phyloP scores from a whole-genome alignment of 2,329 filamentous ascomycete genomes.

The Colletotrichum sp. region DNA sequence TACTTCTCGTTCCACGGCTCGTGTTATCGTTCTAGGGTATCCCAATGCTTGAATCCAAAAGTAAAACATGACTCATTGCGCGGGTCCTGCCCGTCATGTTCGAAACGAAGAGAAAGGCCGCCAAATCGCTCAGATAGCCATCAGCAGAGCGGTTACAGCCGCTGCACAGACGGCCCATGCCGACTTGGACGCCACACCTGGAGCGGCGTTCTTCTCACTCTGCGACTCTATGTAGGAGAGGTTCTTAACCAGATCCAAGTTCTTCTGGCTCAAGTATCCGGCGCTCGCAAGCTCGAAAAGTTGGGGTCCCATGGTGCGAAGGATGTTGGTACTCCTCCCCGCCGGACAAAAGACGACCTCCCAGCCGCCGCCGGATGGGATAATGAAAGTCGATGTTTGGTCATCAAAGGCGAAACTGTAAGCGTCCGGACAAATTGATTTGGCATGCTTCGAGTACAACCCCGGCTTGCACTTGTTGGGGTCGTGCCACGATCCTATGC shows the following conservation, averaged over 20 bases:
- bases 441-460: slow-evolving; percentile 72
- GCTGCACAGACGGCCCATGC: neutral
- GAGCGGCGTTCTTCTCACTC: slow-evolving; percentile 18
- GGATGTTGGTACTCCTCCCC: slow-evolving; percentile 64
- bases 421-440: slow-evolving; percentile 81
- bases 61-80: neutral
- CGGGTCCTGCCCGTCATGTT: slow-evolving; percentile 18
- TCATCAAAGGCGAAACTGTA: slow-evolving; percentile 78
- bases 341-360: slow-evolving; percentile 79
- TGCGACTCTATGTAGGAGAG: slow-evolving; percentile 22
- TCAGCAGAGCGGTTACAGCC: neutral
- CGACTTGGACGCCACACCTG: neutral
- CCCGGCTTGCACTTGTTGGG: slow-evolving; percentile 69
- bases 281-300: slow-evolving; percentile 51
- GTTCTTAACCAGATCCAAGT: slow-evolving; percentile 20
- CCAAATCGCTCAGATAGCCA: neutral
- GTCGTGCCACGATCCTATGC: slow-evolving; percentile 71
- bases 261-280: slow-evolving; percentile 40
- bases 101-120: neutral
- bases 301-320: slow-evolving; percentile 55
- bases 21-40: slow-evolving; percentile 22
- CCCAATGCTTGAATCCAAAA: slow-evolving; percentile 14
- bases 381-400: slow-evolving; percentile 63
- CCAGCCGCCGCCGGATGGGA: slow-evolving; percentile 74
- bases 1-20: slow-evolving; percentile 9